Conservation (phyloP, 192 early-diverging fungal genomes). For the Glomus cerebriforme region DNA sequence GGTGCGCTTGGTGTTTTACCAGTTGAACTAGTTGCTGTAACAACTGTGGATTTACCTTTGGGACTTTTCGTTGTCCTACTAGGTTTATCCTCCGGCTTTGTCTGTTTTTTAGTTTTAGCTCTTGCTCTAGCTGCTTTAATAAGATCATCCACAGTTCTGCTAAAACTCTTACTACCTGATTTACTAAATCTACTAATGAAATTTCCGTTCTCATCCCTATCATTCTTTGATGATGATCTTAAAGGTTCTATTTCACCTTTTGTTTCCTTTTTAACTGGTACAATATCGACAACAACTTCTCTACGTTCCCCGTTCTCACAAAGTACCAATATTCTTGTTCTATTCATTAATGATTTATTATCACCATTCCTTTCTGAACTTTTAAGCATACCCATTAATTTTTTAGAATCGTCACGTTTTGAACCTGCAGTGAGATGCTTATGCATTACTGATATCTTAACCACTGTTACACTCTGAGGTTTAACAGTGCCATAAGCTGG, state of each 20-base stretch:
- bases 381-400: slow-evolving; percentile 31
- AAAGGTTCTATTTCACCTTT: slow-evolving; percentile 20
- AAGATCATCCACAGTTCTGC: slow-evolving; percentile 17
- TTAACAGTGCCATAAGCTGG: slow-evolving; percentile 29
- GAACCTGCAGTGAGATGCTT: slow-evolving; percentile 28
- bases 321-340: slow-evolving; percentile 22
- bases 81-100: slow-evolving; percentile 2
- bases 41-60: slow-evolving; percentile 13
- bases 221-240: slow-evolving; percentile 12
- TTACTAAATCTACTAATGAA: slow-evolving; percentile 1
- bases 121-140: slow-evolving; percentile 16
- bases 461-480: slow-evolving; percentile 9
- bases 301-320: slow-evolving; percentile 31
- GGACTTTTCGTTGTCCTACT: background rate
- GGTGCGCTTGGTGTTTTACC: background rate
- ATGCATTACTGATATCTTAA: slow-evolving; percentile 30
- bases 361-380: background rate
- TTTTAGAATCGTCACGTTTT: slow-evolving; percentile 27
- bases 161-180: slow-evolving; percentile 11
- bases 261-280: slow-evolving; percentile 22
- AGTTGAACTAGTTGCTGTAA: background rate
- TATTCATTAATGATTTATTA: slow-evolving; percentile 21
- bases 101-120: background rate
- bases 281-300: slow-evolving; percentile 30
- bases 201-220: slow-evolving; percentile 16